These are phyloP conservation scores for Lachancea thermotolerans DNA, from an alignment of 805 yeast genomes.

Conservation along the genomic window DNA sequence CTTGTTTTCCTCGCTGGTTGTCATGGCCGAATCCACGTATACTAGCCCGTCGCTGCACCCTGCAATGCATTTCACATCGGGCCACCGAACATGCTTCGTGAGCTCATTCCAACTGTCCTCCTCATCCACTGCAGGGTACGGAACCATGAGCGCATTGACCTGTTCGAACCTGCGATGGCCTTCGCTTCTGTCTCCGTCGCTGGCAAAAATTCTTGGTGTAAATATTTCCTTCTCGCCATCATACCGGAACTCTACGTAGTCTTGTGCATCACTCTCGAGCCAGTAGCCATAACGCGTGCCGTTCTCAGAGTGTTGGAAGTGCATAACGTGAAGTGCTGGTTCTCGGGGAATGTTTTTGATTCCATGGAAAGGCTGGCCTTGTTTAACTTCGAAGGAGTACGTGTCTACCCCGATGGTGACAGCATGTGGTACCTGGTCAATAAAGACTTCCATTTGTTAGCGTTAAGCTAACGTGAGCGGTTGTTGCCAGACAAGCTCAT, in stretches of 20 bases:
- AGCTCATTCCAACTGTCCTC: conserved; percentile 16
- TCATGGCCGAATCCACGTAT: conserved; percentile 29
- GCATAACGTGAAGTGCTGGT: conserved; percentile 20
- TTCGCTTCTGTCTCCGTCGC: not conserved
- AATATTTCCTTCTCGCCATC: conserved; percentile 14
- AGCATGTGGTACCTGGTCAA: conserved; percentile 11
- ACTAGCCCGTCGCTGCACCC: conserved; percentile 4
- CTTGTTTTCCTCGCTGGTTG: conserved; percentile 20
- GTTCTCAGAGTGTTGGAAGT: conserved; percentile 18
- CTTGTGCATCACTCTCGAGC: conserved; percentile 13
- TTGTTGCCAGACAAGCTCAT: too few relatives aligned
- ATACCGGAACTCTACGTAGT: conserved; percentile 12
- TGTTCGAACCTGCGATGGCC: conserved; percentile 3
- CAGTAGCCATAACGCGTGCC: conserved; percentile 29
- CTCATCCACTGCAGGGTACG: conserved; percentile 20
- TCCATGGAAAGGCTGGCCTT: conserved; percentile 22
- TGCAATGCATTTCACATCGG: conserved; percentile 8
- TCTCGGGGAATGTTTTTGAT: conserved; percentile 20
- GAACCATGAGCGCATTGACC: conserved; percentile 14
- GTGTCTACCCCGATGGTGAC: conserved; percentile 24
- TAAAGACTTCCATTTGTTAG: conserved; percentile 6
- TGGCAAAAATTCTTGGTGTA: conserved; percentile 4
- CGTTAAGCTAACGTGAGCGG: not conserved
- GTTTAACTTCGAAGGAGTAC: conserved; percentile 19
- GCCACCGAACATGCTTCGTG: conserved; percentile 14